A percentile compares a stretch with the other conserved stretches of the same genome.
Evolutionary conservation across 768 basidiomycete genomes (phyloP).

Genomic region (Boletus reticulatus): DNA sequence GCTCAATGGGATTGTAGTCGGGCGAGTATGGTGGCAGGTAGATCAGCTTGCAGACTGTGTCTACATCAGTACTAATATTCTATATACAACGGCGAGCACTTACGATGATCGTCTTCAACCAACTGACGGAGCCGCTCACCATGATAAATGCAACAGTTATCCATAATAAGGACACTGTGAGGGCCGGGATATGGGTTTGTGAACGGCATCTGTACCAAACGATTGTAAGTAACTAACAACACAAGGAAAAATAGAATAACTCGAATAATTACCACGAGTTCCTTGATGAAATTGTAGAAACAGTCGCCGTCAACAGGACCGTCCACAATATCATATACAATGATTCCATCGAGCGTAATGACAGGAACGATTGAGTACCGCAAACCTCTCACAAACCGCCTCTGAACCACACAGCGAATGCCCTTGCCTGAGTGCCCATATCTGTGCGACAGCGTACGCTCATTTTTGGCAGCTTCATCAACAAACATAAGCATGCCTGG

Average conservation of each 20-base stretch:
- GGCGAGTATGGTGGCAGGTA: too few species aligned
- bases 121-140: too few species aligned
- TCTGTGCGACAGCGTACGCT: neutral
- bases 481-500: constrained; percentile 23
- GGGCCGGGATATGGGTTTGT: constrained; percentile 1
- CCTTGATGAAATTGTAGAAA: constrained; percentile 3
- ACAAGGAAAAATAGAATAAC: too few species aligned
- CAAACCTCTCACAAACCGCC: neutral
- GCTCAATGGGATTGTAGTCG: too few species aligned
- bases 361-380: constrained; percentile 15
- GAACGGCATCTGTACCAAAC: neutral
- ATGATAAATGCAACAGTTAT: constrained; percentile 28
- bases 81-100: too few species aligned
- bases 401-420: neutral
- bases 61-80: too few species aligned
- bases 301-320: constrained; percentile 6
- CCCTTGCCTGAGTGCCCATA: neutral
- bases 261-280: constrained; percentile 1
- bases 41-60: too few species aligned
- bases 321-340: constrained; percentile 10
- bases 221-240: too few species aligned
- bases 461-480: constrained; percentile 21
- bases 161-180: constrained; percentile 19
- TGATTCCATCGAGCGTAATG: constrained; percentile 18
- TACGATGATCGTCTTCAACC: too few species aligned